A percentile compares a stretch with the other conserved stretches of the same genome.
These are phyloP conservation scores for Micromonas pusilla DNA, from an alignment of 139 green algal species.

Conservation along the genomic window DNA sequence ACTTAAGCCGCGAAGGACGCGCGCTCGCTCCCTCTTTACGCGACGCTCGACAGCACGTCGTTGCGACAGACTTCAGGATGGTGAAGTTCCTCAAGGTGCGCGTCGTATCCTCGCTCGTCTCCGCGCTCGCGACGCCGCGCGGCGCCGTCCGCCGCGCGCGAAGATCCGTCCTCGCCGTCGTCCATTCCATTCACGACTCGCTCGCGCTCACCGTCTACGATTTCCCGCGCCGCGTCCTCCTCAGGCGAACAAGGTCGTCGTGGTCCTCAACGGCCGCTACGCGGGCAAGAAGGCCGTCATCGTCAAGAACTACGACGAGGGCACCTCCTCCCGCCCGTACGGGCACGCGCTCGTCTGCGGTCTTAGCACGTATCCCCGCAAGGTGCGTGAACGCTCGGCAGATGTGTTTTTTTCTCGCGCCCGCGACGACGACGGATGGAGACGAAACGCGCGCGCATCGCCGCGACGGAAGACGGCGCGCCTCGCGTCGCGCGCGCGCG, in stretches of 20 bases:
- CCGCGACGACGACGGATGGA: background rate
- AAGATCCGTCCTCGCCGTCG: background rate
- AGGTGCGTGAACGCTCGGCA: slow-evolving; percentile 54
- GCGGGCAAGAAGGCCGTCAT: slow-evolving; percentile 95
- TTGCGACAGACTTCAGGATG: slow-evolving; percentile 55
- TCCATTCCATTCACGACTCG: background rate
- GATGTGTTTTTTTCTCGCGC: background rate
- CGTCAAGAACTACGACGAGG: slow-evolving; percentile 96
- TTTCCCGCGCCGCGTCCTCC: background rate
- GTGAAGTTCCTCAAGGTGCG: slow-evolving; percentile 68
- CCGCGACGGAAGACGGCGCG: too few relatives aligned
- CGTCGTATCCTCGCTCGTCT: background rate
- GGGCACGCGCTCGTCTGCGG: slow-evolving; percentile 90
- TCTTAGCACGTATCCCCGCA: slow-evolving; percentile 89
- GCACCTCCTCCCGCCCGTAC: slow-evolving; percentile 71
- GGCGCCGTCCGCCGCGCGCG: background rate
- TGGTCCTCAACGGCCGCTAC: slow-evolving; percentile 73
- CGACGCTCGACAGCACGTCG: background rate
- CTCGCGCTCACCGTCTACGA: background rate
- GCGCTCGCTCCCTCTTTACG: background rate
- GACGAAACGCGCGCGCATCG: too few relatives aligned
- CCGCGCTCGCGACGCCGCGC: background rate
- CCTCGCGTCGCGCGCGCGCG: too few relatives aligned
- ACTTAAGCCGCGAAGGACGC: background rate
- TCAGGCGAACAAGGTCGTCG: slow-evolving; percentile 80